Evolutionary conservation across 2,329 filamentous ascomycete species (phyloP).

Genomic region (Talaromyces albobiverticillius): DNA sequence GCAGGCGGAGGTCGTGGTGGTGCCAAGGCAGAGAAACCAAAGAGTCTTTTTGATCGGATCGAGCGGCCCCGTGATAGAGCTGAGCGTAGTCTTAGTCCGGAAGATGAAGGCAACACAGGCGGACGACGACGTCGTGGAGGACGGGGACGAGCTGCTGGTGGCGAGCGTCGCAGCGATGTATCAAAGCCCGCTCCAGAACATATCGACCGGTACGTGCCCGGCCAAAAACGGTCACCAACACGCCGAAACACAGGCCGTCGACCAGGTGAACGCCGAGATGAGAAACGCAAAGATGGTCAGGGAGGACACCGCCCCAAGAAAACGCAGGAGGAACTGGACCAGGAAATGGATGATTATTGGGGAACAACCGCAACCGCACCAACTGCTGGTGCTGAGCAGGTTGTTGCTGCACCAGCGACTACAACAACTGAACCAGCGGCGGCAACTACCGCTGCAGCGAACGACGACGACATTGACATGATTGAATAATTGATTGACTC

Average conservation of each 20-base stretch:
- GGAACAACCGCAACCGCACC: slow-evolving; percentile 46
- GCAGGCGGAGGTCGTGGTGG: slow-evolving; percentile 32
- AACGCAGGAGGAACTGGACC: slow-evolving; percentile 87
- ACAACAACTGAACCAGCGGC: slow-evolving; percentile 23
- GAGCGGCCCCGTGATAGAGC: slow-evolving; percentile 43
- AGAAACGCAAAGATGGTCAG: slow-evolving; percentile 34
- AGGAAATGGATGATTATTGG: slow-evolving; percentile 97
- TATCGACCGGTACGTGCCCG: slow-evolving; percentile 78
- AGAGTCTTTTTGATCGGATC: slow-evolving; percentile 66
- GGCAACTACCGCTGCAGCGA: slow-evolving; percentile 31
- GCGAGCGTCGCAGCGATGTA: slow-evolving; percentile 52
- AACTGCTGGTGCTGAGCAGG: slow-evolving; percentile 36
- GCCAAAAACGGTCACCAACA: slow-evolving; percentile 42
- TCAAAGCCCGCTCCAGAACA: slow-evolving; percentile 60
- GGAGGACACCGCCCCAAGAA: slow-evolving; percentile 61
- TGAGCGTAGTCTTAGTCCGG: slow-evolving; percentile 42
- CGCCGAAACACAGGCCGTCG: slow-evolving; percentile 51
- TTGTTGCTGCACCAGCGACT: slow-evolving; percentile 19
- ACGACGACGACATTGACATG: slow-evolving; percentile 66
- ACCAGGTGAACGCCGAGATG: slow-evolving; percentile 40
- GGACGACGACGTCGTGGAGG: slow-evolving; percentile 27
- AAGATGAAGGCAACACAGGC: slow-evolving; percentile 31
- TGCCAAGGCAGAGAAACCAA: slow-evolving; percentile 48
- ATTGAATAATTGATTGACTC: slow-evolving; percentile 51
- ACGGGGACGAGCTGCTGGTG: slow-evolving; percentile 30